Conservation (phyloP, 352 stramenopile genomes). For the Globisporangium middletonii region DNA sequence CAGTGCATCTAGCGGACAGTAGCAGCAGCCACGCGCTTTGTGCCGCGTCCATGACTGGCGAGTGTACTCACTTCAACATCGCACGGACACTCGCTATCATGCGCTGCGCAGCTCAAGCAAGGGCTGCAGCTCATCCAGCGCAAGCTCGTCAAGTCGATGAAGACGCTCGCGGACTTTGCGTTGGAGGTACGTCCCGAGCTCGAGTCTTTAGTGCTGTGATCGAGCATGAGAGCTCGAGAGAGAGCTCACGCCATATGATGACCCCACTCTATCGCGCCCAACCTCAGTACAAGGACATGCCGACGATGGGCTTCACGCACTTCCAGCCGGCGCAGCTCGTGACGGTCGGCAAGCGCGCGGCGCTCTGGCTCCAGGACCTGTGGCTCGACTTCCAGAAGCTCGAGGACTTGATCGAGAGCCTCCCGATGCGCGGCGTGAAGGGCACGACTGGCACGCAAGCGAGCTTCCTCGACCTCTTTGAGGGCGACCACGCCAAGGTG, state of each 20-base stretch:
- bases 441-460: conserved; percentile 98
- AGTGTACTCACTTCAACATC: too few relatives aligned
- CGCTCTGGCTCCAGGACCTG: conserved; percentile 98
- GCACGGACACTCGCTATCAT: neutral
- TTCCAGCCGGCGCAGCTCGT: conserved; percentile 99
- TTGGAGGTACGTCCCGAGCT: conserved; percentile 16
- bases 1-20: too few relatives aligned
- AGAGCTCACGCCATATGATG: neutral
- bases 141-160: conserved; percentile 97
- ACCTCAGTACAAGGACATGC: conserved; percentile 93
- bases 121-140: conserved; percentile 93
- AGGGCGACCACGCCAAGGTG: conserved; percentile 96
- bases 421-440: conserved; percentile 98
- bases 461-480: conserved; percentile 98
- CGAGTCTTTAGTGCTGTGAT: too few relatives aligned
- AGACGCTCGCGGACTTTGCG: conserved; percentile 94
- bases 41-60: too few relatives aligned
- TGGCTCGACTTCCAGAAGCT: conserved; percentile 96
- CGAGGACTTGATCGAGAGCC: conserved; percentile 92
- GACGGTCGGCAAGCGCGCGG: conserved; percentile 96
- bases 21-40: too few relatives aligned
- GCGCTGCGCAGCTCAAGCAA: conserved; percentile 80
- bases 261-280: neutral
- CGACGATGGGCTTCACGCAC: conserved; percentile 98
- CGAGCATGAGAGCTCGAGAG: neutral